Conservation (phyloP, 1,284 basidiomycete genomes). For the Puccinia hordei region DNA sequence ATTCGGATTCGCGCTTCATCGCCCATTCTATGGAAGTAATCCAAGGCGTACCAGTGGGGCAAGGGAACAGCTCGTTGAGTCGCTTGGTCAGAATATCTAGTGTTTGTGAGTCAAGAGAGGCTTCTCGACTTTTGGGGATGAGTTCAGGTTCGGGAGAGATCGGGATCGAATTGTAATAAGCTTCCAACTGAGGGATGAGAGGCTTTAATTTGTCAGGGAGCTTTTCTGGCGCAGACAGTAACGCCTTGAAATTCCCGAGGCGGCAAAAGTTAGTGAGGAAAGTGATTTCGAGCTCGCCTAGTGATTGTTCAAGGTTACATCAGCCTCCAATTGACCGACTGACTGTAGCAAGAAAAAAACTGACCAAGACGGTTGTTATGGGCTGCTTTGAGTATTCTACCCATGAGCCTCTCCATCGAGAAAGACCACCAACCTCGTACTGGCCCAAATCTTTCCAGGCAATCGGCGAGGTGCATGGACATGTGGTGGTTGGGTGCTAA, state of each 20-base stretch:
- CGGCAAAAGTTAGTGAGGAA: conserved; percentile 42
- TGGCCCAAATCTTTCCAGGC: conserved; percentile 38
- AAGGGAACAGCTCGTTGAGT: conserved; percentile 20
- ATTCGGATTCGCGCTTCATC: background rate
- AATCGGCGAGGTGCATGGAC: conserved; percentile 42
- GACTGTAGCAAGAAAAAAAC: background rate
- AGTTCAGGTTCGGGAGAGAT: background rate
- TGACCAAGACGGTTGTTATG: conserved; percentile 37
- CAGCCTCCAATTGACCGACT: background rate
- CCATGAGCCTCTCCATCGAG: conserved; percentile 46
- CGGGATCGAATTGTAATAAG: background rate
- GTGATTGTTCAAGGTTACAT: background rate
- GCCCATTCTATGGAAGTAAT: background rate
- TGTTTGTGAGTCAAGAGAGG: background rate
- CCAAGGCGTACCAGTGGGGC: background rate
- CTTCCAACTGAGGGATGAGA: conserved; percentile 8
- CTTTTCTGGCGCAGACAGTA: conserved; percentile 22
- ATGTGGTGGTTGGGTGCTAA: conserved; percentile 50
- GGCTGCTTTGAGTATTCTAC: conserved; percentile 29
- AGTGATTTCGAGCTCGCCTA: conserved; percentile 43
- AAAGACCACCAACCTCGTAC: conserved; percentile 44
- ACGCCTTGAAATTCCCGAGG: conserved; percentile 1
- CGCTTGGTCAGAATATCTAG: conserved; percentile 20
- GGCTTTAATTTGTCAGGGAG: conserved; percentile 14
- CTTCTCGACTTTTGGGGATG: conserved; percentile 8